Base-by-base conservation (phyloP, 371 early-diverging fungal genomes). In the Fennellomyces sp. region DNA sequence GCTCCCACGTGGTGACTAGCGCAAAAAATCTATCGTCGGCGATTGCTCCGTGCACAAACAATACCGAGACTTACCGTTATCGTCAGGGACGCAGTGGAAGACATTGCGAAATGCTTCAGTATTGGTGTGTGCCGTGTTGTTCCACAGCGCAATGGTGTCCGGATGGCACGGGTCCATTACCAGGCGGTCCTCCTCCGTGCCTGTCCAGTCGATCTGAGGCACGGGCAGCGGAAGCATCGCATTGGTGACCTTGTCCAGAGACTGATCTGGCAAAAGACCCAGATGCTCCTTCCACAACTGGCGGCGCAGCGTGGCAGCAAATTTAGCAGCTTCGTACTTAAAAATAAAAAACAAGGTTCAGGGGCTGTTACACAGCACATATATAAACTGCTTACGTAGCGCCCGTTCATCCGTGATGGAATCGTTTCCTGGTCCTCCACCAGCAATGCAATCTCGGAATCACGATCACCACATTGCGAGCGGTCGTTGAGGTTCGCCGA, bases 401-500 rank as follows among this genome's bases (percentile, higher is more conserved):
- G 65, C 7, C 90, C 91, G 58, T 91, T 81, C 92, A 95, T 91
- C 39, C 69, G 70, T 0, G 89, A 85, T n/a, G 78, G 74, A 27
- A 96, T 80, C 21, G 69, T 76, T 25, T 85, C 82, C 15, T 85
- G 69, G 65, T 95, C 96, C 69, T 92, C 92, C 23, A 95, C 81
- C 21, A 94, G 56, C 54, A 92, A 80, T 25, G 94, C 93, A 47
- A 95, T 86, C 73, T 97, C 97, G 21, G 95, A 92, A 65, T 97
- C 97, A 62, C 95, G 91, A 67, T 87, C 85, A 52, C 97, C 97
- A 41, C 87, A 73, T 77, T 93, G 90, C 4, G 94, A 94, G 10
- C 97, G 91, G 72, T 94, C 94, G 72, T 97, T 97, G 65, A 97
- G 78, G 74, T 96, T 96, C 57, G 95, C 92, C 19, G 93, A 92